Evolutionary conservation across 2,329 filamentous ascomycete genomes (phyloP).

Genomic region (Penicillium sp.): DNA sequence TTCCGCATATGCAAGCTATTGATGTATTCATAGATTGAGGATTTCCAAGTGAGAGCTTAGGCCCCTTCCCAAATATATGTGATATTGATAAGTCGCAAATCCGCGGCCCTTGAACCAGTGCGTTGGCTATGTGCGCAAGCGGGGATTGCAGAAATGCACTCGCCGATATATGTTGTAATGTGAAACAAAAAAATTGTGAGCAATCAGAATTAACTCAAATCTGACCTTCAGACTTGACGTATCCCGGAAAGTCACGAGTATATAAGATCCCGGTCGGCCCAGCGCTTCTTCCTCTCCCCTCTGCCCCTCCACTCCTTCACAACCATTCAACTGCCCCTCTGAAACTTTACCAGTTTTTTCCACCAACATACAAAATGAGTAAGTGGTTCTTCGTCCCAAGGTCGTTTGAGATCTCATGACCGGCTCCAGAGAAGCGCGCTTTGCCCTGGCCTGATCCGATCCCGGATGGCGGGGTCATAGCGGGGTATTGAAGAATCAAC

Average conservation of each 20-base stretch:
- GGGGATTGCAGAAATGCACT: constrained; percentile 30
- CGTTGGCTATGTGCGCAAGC: constrained; percentile 24
- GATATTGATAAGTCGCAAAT: background rate
- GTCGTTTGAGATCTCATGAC: background rate
- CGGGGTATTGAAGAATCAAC: constrained; percentile 15
- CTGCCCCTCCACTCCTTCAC: constrained; percentile 4
- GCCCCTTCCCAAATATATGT: background rate
- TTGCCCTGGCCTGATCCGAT: background rate
- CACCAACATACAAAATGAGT: constrained; percentile 27
- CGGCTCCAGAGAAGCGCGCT: background rate
- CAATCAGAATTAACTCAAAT: background rate
- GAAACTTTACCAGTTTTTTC: constrained; percentile 8
- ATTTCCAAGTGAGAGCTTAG: background rate
- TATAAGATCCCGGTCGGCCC: constrained; percentile 21
- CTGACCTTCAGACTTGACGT: background rate
- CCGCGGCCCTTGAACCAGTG: background rate
- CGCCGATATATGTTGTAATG: constrained; percentile 2
- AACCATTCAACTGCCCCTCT: constrained; percentile 1
- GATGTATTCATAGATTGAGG: constrained; percentile 14
- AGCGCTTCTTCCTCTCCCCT: constrained; percentile 6
- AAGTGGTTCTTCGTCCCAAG: constrained; percentile 11
- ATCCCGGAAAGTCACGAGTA: constrained; percentile 24
- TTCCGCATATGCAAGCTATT: constrained; percentile 34
- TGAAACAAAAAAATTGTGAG: background rate
- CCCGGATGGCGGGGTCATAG: constrained; percentile 24